A percentile compares a stretch with the other conserved stretches of the same genome.
Evolutionary conservation across 345 rosid species (phyloP).

Genomic region (Kernera saxatilis): DNA sequence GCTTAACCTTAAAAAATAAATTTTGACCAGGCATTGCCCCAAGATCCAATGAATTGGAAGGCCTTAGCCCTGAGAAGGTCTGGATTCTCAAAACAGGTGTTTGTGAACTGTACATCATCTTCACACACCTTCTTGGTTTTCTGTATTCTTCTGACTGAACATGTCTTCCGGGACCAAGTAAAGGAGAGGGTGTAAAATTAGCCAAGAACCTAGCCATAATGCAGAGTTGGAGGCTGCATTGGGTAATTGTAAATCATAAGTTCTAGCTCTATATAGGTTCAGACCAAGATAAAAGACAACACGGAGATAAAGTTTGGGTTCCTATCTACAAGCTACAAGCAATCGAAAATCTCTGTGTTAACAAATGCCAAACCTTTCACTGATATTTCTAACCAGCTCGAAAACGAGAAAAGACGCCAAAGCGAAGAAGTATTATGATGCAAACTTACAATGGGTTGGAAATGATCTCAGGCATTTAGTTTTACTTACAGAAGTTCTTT

Average conservation of each 20-base stretch:
- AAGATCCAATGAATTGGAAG: slow-evolving; percentile 44
- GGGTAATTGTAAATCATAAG: neutral
- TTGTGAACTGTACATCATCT: slow-evolving; percentile 41
- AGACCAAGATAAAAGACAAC: neutral
- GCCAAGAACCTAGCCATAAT: slow-evolving; percentile 70
- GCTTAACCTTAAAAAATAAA: slow-evolving; percentile 44
- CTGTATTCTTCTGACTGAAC: slow-evolving; percentile 40
- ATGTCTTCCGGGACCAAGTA: slow-evolving; percentile 37
- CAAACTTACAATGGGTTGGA: neutral
- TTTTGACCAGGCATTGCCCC: slow-evolving; percentile 33
- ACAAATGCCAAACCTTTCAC: neutral
- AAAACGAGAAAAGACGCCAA: neutral
- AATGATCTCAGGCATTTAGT: neutral
- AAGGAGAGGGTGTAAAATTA: slow-evolving; percentile 42
- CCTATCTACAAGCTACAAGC: neutral
- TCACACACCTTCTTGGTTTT: slow-evolving; percentile 37
- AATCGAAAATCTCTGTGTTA: neutral
- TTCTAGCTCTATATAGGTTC: neutral
- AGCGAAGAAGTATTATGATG: neutral
- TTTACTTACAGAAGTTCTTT: neutral
- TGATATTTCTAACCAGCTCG: neutral
- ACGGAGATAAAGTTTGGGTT: neutral
- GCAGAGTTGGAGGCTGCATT: slow-evolving; percentile 39
- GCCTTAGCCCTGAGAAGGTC: slow-evolving; percentile 52
- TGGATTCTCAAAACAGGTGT: slow-evolving; percentile 41